A percentile compares a stretch with the other conserved stretches of the same genome.
Conservation (phyloP, 2,329 filamentous ascomycete genomes). For the Trichoderma sp. region DNA sequence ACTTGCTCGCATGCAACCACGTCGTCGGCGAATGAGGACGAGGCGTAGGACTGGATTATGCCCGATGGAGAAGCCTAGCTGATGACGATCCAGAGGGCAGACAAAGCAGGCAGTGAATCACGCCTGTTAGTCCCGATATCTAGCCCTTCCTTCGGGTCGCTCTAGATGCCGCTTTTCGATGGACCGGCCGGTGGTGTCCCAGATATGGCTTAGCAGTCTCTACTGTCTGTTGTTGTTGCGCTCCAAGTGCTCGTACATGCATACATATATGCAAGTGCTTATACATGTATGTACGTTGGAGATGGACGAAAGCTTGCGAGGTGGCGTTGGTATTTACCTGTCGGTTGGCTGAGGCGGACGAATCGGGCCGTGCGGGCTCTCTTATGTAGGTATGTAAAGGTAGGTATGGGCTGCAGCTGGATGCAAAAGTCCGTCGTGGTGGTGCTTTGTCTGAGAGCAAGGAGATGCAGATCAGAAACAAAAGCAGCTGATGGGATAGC, state of each 20-base stretch:
- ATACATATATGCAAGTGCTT: constrained; percentile 16
- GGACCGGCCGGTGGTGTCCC: constrained; percentile 2
- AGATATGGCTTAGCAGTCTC: neutral
- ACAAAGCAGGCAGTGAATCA: constrained; percentile 1
- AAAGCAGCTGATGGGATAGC: neutral
- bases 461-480: neutral
- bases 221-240: neutral
- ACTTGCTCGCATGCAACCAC: constrained; percentile 8
- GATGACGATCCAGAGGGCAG: constrained; percentile 10
- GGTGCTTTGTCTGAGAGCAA: neutral
- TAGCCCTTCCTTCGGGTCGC: constrained; percentile 17
- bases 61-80: constrained; percentile 17
- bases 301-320: constrained; percentile 7
- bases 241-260: neutral
- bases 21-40: constrained; percentile 9
- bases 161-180: constrained; percentile 15
- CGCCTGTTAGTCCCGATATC: constrained; percentile 1
- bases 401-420: constrained; percentile 1
- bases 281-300: constrained; percentile 12
- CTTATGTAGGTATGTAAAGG: neutral
- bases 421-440: neutral
- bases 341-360: constrained; percentile 1
- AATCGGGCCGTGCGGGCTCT: constrained; percentile 4
- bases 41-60: constrained; percentile 5
- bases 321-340: neutral